phyloP scores from a whole-genome alignment of 1,284 basidiomycete genomes.

The Malassezia equina region DNA sequence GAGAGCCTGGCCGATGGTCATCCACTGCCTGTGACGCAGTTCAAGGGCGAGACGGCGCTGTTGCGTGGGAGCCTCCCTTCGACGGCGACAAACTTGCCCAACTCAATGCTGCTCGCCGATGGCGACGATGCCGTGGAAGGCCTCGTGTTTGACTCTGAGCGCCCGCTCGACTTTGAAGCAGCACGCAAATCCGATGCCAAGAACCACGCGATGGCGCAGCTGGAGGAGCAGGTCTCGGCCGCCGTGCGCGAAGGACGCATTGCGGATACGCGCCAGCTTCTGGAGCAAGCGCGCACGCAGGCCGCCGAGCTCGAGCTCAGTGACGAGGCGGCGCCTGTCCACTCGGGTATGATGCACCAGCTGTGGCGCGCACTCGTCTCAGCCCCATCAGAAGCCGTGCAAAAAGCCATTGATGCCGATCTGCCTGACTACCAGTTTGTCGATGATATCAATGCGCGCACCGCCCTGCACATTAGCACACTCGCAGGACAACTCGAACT shows the following conservation, averaged over 20 bases:
- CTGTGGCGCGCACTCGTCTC: conserved; percentile 43
- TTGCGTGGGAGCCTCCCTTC: conserved; percentile 4
- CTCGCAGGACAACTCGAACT: conserved; percentile 73
- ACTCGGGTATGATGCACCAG: conserved; percentile 34
- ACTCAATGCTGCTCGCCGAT: conserved; percentile 4
- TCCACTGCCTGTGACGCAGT: conserved; percentile 6
- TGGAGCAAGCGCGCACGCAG: conserved; percentile 17
- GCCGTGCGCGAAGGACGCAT: conserved; percentile 31
- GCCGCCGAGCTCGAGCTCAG: conserved; percentile 21
- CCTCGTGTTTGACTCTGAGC: conserved; percentile 23
- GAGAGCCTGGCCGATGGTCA: conserved; percentile 55
- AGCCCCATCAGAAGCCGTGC: conserved; percentile 26
- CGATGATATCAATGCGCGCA: conserved; percentile 93
- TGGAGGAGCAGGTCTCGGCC: conserved; percentile 35
- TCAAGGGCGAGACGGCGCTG: conserved; percentile 12
- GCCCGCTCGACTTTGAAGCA: conserved; percentile 40
- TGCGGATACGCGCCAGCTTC: conserved; percentile 29
- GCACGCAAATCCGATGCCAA: conserved; percentile 23
- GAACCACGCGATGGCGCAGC: conserved; percentile 34
- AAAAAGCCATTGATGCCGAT: conserved; percentile 28
- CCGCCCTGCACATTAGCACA: conserved; percentile 85
- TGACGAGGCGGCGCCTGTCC: conserved; percentile 20
- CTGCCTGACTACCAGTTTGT: conserved; percentile 74
- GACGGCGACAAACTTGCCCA: conserved; percentile 8
- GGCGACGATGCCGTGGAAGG: conserved; percentile 19